Base-by-base conservation (phyloP, 129 eudicot species). In the Tanacetum coccineum region DNA sequence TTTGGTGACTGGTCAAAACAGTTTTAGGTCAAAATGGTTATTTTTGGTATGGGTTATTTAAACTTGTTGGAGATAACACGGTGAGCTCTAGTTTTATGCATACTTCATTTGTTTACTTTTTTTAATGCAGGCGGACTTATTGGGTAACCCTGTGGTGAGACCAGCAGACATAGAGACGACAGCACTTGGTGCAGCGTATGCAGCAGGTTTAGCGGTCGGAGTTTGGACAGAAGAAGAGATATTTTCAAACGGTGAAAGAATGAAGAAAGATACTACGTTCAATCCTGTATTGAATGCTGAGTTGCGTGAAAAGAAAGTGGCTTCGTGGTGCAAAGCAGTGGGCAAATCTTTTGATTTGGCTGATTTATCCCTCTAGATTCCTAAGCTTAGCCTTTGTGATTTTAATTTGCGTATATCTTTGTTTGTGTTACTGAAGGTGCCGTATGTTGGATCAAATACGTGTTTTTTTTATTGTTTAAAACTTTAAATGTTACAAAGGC, bases 121-220 rank as follows among this genome's bases (percentile, higher is more conserved):
- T 14, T 9, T 1, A 28, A 30, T 74, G 76, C 81, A 94, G 99
- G 99, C 99, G 2, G 95, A 94, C 64, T 53, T 94, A 53, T 66
- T 94, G 59, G 97, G 99, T 28, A 82, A 19, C 73, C 84, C 97
- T 1, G 99, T 94, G 64, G 84, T 89, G 28, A 82, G 99, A 71
- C 99, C 99, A 62, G 95, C 90, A 11, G 84, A 94, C 46, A 89
- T 85, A 61, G 99, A 94, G 82, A 94, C 97, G 13, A 94, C 99
- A 5, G 99, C 99, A 2, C 85, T 94, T 2, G 99, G 99, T 61
- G 99, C 99, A 5, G 99, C 97, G 14, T 94, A 89, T 77, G 97
- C 99, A 2, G 99, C 97, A 17, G 99, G 99, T 63, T 74, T 94
- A 81, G 97, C 95, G 0, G 90, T 89, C 49, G 95, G 95, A 47